Conservation (phyloP, 169 alveolate genomes). For the Babesia gibsoni region DNA sequence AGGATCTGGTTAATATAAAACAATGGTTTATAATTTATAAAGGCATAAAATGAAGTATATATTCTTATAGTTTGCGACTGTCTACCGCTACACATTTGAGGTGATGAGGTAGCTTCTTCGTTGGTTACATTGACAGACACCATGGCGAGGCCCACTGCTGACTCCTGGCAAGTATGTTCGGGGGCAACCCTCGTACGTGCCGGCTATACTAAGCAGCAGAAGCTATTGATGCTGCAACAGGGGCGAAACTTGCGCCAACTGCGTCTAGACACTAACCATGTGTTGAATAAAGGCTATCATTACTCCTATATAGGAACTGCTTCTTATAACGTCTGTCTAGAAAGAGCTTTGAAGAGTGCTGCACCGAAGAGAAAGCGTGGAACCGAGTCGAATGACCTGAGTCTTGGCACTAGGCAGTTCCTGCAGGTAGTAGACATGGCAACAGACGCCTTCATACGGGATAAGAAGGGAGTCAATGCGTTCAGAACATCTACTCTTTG, state of each 20-base stretch:
- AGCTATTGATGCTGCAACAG: background rate
- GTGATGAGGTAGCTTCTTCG: too few relatives aligned
- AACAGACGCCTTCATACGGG: too few relatives aligned
- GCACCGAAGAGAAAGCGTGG: background rate
- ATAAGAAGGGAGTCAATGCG: too few relatives aligned
- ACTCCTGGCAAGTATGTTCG: background rate
- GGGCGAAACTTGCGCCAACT: too few relatives aligned
- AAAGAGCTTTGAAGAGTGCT: background rate
- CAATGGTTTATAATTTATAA: background rate
- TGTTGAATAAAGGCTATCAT: background rate
- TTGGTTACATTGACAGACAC: background rate
- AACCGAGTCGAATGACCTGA: background rate
- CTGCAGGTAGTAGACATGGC: background rate
- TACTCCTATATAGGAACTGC: background rate
- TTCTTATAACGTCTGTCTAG: conserved; percentile 1
- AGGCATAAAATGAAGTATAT: too few relatives aligned
- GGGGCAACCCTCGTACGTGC: conserved; percentile 12
- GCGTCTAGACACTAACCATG: background rate
- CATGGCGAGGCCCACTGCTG: conserved; percentile 1
- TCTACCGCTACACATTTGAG: too few relatives aligned
- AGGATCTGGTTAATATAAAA: background rate
- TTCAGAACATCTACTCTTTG: too few relatives aligned
- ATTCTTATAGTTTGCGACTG: too few relatives aligned
- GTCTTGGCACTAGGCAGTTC: background rate
- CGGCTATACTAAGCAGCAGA: background rate